Conservation (phyloP, 805 yeast species). For the Saccharomycopsis amapae region DNA sequence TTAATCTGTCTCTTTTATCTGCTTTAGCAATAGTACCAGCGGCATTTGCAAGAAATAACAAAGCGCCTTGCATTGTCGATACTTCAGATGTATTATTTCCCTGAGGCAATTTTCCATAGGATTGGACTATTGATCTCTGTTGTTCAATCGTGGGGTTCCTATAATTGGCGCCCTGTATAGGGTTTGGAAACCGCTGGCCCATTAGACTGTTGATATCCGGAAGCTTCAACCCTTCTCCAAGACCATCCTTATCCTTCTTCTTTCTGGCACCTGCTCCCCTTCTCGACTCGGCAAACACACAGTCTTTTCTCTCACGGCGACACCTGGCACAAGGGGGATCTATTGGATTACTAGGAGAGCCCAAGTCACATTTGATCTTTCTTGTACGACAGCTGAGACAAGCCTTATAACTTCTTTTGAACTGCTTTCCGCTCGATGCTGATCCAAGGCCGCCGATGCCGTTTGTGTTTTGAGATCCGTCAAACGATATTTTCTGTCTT, state of each 20-base stretch:
- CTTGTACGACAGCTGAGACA: constrained; percentile 80
- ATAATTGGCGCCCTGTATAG: too few species aligned
- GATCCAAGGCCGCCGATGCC: too few species aligned
- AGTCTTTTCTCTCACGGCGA: constrained; percentile 71
- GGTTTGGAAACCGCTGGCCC: too few species aligned
- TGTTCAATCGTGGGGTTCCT: constrained; percentile 6
- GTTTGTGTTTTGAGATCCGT: too few species aligned
- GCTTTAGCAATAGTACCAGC: constrained; percentile 72
- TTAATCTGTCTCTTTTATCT: constrained; percentile 43
- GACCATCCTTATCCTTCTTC: constrained; percentile 19
- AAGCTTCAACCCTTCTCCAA: too few species aligned
- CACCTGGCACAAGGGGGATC: constrained; percentile 86
- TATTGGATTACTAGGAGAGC: constrained; percentile 61
- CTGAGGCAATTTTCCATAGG: constrained; percentile 3
- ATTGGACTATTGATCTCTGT: constrained; percentile 2
- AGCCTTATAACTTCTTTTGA: constrained; percentile 68
- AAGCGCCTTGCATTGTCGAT: constrained; percentile 47
- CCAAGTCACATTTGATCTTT: constrained; percentile 82
- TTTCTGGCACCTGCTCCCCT: constrained; percentile 41
- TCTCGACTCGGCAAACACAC: constrained; percentile 58
- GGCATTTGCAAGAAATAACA: constrained; percentile 67
- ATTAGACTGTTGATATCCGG: too few species aligned
- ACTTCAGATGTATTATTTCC: constrained; percentile 21
- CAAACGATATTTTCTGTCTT: too few species aligned
- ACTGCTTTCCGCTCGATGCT: constrained; percentile 26